Evolutionary conservation across 1,139 yeast species (phyloP), one percentile per base, ranked within the genome.

Genomic region (Suhomyces yuchorum): DNA sequence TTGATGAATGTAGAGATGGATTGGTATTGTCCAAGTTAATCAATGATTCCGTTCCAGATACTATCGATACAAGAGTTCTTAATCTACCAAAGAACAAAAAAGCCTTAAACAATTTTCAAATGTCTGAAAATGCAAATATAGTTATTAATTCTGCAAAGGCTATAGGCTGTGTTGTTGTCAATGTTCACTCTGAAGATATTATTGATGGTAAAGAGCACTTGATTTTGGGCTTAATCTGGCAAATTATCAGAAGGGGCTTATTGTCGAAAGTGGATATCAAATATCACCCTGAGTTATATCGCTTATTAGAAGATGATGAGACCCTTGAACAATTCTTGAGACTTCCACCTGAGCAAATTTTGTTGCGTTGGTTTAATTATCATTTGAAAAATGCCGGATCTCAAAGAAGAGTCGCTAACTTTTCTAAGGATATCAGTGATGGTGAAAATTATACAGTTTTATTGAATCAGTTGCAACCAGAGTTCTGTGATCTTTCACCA

Each of bases 81-180:
- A 93, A 93, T 67, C 73, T 85, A 66, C 95, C 98, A 26, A 87
- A 86, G 65, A 65, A 66, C 9, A 81, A 81, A 57, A 92, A 90
- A 70, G 72, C 80, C n/a, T 79, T 93, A 65, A 93, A 95, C 76
- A 90, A 90, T 63, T 93, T 93, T 76, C 96, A 92, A 58, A 92
- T 95, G 85, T 82, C 89, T 52, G 99, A 93, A 73, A 93, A 93
- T 69, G 97, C 99, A 46, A 93, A 93, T 69, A 92, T 93, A 57
- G 99, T 93, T 40, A 89, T 93, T 70, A 93, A 93, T 67, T 93
- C 99, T 3, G 99, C 99, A 36, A 93, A 93, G 73, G 99, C 98
- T 47, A 93, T 93, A 70, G 99, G 98, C 18, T 93, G 98, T 77
- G 89, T 93, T 47, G 99, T 93, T 43, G 98, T 95, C 45, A 93